These are phyloP conservation scores for Xerocomus cyaneibrunnescens DNA, from an alignment of 1,284 basidiomycete genomes.

Conservation along the genomic window DNA sequence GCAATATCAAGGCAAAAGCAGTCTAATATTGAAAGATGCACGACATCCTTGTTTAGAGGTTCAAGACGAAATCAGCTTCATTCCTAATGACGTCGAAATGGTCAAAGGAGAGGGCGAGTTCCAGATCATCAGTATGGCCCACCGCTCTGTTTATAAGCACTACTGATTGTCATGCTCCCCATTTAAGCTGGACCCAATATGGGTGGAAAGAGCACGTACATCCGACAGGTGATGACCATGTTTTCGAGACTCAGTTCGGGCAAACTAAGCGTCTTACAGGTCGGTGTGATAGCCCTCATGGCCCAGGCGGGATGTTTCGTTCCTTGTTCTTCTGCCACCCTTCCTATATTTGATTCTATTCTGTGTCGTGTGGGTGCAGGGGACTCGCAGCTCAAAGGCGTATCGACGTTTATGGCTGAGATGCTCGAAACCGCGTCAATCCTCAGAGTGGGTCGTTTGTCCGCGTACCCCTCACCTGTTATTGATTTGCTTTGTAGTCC, in stretches of 20 bases:
- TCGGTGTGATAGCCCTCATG: constrained; percentile 94
- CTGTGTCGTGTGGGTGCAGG: constrained; percentile 96
- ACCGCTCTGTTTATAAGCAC: neutral
- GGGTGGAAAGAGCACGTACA: constrained; percentile 95
- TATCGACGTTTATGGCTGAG: constrained; percentile 99
- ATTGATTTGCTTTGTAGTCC: constrained; percentile 50
- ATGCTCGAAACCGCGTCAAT: constrained; percentile 99
- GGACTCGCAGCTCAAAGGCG: constrained; percentile 95
- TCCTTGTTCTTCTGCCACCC: constrained; percentile 81
- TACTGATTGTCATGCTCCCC: constrained; percentile 3
- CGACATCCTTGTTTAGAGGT: constrained; percentile 97
- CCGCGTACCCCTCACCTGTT: neutral
- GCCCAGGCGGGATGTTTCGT: constrained; percentile 96
- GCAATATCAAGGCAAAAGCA: constrained; percentile 61
- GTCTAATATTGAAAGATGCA: constrained; percentile 76
- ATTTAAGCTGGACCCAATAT: constrained; percentile 87
- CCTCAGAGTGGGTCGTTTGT: constrained; percentile 61
- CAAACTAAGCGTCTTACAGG: constrained; percentile 42
- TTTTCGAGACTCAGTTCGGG: neutral
- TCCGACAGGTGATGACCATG: constrained; percentile 61
- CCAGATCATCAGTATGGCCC: constrained; percentile 76
- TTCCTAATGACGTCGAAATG: constrained; percentile 93
- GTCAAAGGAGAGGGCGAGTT: constrained; percentile 85
- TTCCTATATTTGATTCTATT: constrained; percentile 97
- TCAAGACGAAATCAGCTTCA: constrained; percentile 94